Evolutionary conservation across 495 filamentous ascomycete species (phyloP).

Genomic region (Massariosphaeria phaeospora): DNA sequence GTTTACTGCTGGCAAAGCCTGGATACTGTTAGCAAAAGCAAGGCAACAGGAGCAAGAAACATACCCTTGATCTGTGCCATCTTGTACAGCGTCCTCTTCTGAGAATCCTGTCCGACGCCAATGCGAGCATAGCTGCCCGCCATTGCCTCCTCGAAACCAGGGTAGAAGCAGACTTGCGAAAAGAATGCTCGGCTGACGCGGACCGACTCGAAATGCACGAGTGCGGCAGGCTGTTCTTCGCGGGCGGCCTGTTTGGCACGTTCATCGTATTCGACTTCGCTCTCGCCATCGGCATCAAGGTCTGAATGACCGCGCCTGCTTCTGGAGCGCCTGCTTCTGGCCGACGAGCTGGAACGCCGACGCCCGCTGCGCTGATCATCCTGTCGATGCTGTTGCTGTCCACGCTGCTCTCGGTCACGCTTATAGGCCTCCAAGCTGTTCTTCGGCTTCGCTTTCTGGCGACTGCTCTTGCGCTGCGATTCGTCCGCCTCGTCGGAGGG

Average conservation of each 20-base stretch:
- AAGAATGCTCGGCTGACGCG: slow-evolving; percentile 78
- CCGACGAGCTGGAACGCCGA: slow-evolving; percentile 37
- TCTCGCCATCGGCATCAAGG: slow-evolving; percentile 68
- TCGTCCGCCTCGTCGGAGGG: slow-evolving; percentile 68
- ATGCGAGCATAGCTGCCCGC: slow-evolving; percentile 75
- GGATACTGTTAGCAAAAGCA: slow-evolving; percentile 37
- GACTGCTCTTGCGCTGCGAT: slow-evolving; percentile 69
- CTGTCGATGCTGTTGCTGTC: slow-evolving; percentile 66
- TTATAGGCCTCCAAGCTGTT: slow-evolving; percentile 69
- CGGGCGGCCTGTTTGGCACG: slow-evolving; percentile 41
- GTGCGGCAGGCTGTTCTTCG: slow-evolving; percentile 58
- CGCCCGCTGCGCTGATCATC: slow-evolving; percentile 57
- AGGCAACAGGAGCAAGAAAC: slow-evolving; percentile 11
- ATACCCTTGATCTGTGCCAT: slow-evolving; percentile 81
- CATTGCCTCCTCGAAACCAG: slow-evolving; percentile 76
- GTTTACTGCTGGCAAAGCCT: slow-evolving; percentile 73
- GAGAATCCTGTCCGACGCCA: slow-evolving; percentile 65
- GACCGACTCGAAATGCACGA: slow-evolving; percentile 76
- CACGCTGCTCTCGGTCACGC: slow-evolving; percentile 77
- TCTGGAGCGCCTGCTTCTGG: too few relatives aligned
- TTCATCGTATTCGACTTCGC: slow-evolving; percentile 71
- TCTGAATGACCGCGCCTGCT: slow-evolving; percentile 47
- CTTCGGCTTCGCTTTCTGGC: slow-evolving; percentile 61
- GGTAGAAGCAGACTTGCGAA: slow-evolving; percentile 81
- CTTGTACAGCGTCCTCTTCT: slow-evolving; percentile 69